Conservation (phyloP, 805 yeast genomes). For the Ogataea paraovalis region DNA sequence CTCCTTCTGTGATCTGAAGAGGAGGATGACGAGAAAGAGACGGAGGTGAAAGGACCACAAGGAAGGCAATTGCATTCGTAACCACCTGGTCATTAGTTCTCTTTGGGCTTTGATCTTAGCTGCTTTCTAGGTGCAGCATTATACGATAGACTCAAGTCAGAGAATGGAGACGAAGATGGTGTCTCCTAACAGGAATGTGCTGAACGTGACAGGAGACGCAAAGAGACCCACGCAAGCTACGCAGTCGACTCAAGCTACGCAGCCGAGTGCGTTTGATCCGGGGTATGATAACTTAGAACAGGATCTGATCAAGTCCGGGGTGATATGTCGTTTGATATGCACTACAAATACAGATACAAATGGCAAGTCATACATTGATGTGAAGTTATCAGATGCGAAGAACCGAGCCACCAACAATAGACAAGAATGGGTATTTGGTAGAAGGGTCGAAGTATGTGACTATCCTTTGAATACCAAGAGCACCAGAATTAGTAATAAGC, state of each 20-base stretch:
- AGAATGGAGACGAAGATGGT: background rate
- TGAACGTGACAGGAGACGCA: background rate
- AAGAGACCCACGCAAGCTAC: slow-evolving; percentile 17
- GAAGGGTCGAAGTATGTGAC: slow-evolving; percentile 59
- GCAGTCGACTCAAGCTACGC: slow-evolving; percentile 36
- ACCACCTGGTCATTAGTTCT: too few relatives aligned
- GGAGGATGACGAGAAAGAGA: too few relatives aligned
- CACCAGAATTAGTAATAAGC: slow-evolving; percentile 69
- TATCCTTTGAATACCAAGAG: slow-evolving; percentile 54
- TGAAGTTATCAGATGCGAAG: slow-evolving; percentile 19
- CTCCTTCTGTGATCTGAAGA: background rate
- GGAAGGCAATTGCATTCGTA: too few relatives aligned
- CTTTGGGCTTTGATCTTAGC: too few relatives aligned
- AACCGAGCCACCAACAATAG: slow-evolving; percentile 8
- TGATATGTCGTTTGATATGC: slow-evolving; percentile 35
- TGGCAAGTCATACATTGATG: slow-evolving; percentile 29
- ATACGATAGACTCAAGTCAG: too few relatives aligned
- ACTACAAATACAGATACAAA: slow-evolving; percentile 25
- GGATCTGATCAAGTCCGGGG: slow-evolving; percentile 27
- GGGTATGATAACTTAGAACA: slow-evolving; percentile 22
- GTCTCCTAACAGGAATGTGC: background rate
- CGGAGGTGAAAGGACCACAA: too few relatives aligned
- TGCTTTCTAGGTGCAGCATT: too few relatives aligned
- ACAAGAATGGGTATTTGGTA: slow-evolving; percentile 53
- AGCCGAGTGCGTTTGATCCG: slow-evolving; percentile 31